Base-by-base conservation (phyloP, 257 asterid genomes). In the Penstemon davidsonii region DNA sequence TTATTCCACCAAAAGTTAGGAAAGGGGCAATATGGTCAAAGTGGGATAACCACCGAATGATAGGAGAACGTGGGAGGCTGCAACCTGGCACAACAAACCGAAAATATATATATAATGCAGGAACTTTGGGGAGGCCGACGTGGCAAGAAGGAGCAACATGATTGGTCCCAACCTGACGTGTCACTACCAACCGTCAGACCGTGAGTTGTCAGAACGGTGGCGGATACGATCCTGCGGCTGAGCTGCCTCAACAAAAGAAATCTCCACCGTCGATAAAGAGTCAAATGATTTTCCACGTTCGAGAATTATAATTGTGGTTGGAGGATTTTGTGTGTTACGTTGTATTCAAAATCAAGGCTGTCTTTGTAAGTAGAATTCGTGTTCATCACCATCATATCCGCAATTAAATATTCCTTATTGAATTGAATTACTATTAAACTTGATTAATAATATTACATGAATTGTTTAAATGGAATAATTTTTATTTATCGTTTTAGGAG, bases 131-230 rank as follows among this genome's bases (percentile, higher is more conserved):
- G 8, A 6, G 12, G 79, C 82, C 76, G 70, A 83, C 84, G 87
- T 86, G 91, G 91, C 94, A 69, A 64, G 79, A 78, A 46, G 73
- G 38, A n/a, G 80, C 66, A 88, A 84, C 84, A 84, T 86, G 87
- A 80, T 79, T 79, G 90, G 90, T 46, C 81, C 82, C 75, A 82
- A 82, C 3, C 39, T 68, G 77, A 78, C 82, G 80, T 79, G 86
- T 78, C 60, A 68, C 72, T 82, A 70, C 79, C 91, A 76, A 70
- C 89, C 85, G 84, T 84, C 58, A 76, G 74, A 25, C 55, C 73
- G 55, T 81, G 81, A 73, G 85, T 60, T 88, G 87, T 75, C 82
- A 60, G 73, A 73, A 78, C 75, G 67, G 33, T 25, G 74, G 82
- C 66, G 67, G 75, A 8, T 60, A 47, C 49, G 67, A 79, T 78